Evolutionary conservation across 2,329 filamentous ascomycete species (phyloP), one percentile per base, ranked within the genome.

Genomic region (Tolypocladium tundrense): DNA sequence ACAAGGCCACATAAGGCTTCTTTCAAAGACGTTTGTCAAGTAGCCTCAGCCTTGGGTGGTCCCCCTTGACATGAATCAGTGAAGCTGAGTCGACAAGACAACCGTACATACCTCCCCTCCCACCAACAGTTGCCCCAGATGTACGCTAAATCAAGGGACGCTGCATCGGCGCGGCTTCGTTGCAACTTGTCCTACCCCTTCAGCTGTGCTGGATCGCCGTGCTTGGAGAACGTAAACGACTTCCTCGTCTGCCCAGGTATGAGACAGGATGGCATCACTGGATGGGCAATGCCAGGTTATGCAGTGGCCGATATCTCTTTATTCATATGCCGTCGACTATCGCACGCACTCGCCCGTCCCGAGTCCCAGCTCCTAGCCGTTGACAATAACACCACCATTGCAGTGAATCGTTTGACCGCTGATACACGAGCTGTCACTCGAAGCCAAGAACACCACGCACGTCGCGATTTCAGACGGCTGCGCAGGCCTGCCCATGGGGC

Each of bases 401-500:
- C 77, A 80, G 66, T 81, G 79, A 13, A 81, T 76, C 0, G 75
- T 78, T 75, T 93, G 90, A 1, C 90, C 90, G 56, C 82, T 87
- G 52, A 94, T 84, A 60, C 84, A 86, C 53, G 83, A 86, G 67
- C 87, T 90, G 69, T 94, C 90, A 59, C 79, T 76, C 55, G 84
- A 87, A 0, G 90, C 90, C 62, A 95, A 75, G 72, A 94, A 94
- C 4, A 94, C 88, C 58, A 91, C 88, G 66, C 87, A 90, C 0
- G 88, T 87, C 0, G 88, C 90, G 61, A 94, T 87, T 77, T 95
- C 90, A 58, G 84, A 88, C 2, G 89, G 90, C 72, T 94, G 90
- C 2, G 84, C 86, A 0, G 88, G 88, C 24, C 90, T 78, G 4
- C 89, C 89, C 77, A 94, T 90, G 0, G 89, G 90, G 27, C 81